A percentile compares a stretch with the other conserved stretches of the same genome.
phyloP scores from a whole-genome alignment of 23 red algal species.

The Gracilariopsis chorda region DNA sequence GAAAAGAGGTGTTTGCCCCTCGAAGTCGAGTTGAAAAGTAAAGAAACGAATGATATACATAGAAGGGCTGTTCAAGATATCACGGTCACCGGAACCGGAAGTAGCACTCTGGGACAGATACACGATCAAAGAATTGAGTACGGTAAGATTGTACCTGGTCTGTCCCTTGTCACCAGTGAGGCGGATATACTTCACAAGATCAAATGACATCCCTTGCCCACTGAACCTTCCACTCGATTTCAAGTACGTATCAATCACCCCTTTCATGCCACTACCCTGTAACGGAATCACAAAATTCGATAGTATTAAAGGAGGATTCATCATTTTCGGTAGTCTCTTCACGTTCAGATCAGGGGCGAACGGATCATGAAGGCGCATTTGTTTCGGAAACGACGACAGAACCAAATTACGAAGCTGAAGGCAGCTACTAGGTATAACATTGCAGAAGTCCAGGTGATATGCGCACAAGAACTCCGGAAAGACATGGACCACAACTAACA shows the following conservation, averaged over 20 bases:
- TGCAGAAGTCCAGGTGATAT: slow-evolving; percentile 76
- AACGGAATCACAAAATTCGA: slow-evolving; percentile 60
- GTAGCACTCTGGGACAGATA: slow-evolving; percentile 76
- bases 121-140: slow-evolving; percentile 83
- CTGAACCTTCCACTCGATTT: background rate
- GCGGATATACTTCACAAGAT: slow-evolving; percentile 18
- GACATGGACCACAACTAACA: slow-evolving; percentile 92
- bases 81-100: background rate
- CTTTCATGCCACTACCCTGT: slow-evolving; percentile 32
- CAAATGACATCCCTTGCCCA: background rate
- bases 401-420: slow-evolving; percentile 94
- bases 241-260: slow-evolving; percentile 71
- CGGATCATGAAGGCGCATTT: slow-evolving; percentile 93
- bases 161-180: background rate
- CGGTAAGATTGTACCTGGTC: slow-evolving; percentile 27
- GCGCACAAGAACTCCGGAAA: slow-evolving; percentile 96
- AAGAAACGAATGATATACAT: slow-evolving; percentile 73
- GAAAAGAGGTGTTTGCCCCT: slow-evolving; percentile 81
- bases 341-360: slow-evolving; percentile 89
- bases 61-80: background rate
- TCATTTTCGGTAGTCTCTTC: slow-evolving; percentile 76
- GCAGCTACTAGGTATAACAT: slow-evolving; percentile 75
- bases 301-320: slow-evolving; percentile 56
- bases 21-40: slow-evolving; percentile 65
- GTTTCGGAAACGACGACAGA: slow-evolving; percentile 82